Conservation (phyloP, 345 rosid genomes). For the Gossypium sturtianum region DNA sequence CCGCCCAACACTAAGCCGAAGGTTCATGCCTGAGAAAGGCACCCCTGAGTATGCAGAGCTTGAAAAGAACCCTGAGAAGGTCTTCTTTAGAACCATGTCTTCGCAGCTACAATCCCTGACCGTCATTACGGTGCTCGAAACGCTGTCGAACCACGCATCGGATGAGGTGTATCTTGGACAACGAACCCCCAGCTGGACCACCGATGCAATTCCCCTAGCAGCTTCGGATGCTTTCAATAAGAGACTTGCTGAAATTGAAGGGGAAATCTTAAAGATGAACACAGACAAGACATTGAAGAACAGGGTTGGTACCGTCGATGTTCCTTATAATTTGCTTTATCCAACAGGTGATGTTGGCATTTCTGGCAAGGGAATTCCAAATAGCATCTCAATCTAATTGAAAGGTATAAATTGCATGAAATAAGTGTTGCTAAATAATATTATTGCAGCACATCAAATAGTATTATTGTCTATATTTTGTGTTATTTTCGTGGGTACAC, state of each 20-base stretch:
- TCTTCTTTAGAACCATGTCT: conserved; percentile 46
- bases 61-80: conserved; percentile 39
- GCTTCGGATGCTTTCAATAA: conserved; percentile 34
- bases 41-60: conserved; percentile 53
- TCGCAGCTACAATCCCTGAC: conserved; percentile 45
- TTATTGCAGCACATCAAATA: not conserved
- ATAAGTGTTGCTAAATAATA: not conserved
- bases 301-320: conserved; percentile 41
- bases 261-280: conserved; percentile 38
- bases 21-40: conserved; percentile 51
- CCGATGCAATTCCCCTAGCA: not conserved
- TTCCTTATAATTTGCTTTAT: conserved; percentile 44
- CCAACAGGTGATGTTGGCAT: conserved; percentile 53
- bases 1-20: conserved; percentile 55
- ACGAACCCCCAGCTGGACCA: not conserved
- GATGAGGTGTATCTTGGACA: not conserved
- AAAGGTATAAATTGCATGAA: not conserved
- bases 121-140: not conserved
- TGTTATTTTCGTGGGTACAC: no score
- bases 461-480: not conserved
- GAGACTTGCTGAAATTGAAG: conserved; percentile 44
- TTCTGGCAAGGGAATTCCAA: conserved; percentile 56
- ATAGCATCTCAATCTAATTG: conserved; percentile 51
- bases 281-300: conserved; percentile 33
- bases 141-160: not conserved